A percentile compares a stretch with the other conserved stretches of the same genome.
phyloP scores from a whole-genome alignment of 108 stramenopile species.

The Skeletonema potamos region DNA sequence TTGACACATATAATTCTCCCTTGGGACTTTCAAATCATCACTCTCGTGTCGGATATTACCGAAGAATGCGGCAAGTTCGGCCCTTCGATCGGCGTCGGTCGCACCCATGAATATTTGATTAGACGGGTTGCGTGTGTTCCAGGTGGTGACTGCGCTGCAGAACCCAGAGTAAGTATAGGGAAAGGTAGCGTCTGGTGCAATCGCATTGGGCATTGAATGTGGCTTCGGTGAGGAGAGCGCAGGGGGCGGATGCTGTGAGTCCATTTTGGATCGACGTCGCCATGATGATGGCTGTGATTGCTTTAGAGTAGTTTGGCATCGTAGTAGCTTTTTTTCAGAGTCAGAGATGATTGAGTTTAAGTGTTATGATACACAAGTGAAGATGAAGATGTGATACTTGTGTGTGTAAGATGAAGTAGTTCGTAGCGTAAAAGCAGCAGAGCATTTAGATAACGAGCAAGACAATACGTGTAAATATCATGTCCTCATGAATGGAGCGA shows the following conservation, averaged over 20 bases:
- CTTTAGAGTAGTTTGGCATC: neutral
- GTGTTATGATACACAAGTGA: no score
- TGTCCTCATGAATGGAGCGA: no score
- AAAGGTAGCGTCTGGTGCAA: neutral
- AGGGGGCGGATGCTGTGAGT: neutral
- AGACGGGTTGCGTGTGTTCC: constrained; percentile 21
- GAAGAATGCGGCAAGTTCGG: constrained; percentile 1
- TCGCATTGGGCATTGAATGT: neutral
- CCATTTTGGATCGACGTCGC: neutral
- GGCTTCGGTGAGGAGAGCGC: neutral
- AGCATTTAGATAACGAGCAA: no score
- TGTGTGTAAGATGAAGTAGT: no score
- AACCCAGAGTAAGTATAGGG: constrained; percentile 33
- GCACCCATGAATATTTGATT: constrained; percentile 34
- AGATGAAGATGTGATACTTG: no score
- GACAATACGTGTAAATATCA: no score
- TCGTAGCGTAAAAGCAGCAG: no score
- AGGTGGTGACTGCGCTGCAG: constrained; percentile 21
- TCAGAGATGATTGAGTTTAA: neutral
- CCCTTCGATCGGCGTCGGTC: neutral
- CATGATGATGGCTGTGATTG: neutral
- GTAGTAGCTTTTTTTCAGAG: neutral
- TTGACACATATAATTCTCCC: neutral
- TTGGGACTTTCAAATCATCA: neutral
- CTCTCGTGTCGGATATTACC: neutral